phyloP scores from a whole-genome alignment of 2,329 filamentous ascomycete species.

The Talaromyces rugulosus region DNA sequence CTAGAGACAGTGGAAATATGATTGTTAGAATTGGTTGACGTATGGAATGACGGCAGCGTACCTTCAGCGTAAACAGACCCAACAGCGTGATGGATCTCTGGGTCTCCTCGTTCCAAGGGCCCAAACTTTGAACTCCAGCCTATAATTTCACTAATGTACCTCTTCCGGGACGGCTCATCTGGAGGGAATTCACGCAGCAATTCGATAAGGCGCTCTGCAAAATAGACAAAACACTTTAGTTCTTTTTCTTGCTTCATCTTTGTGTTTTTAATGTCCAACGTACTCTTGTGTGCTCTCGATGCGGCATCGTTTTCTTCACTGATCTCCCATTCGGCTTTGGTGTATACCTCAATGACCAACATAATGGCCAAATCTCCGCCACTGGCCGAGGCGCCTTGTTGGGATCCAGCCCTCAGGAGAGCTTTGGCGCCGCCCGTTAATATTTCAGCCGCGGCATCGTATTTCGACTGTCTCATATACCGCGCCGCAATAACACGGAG shows the following conservation, averaged over 20 bases:
- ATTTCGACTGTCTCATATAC: slow-evolving; percentile 85
- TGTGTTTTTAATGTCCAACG: slow-evolving; percentile 12
- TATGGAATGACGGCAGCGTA: slow-evolving; percentile 23
- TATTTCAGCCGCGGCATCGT: slow-evolving; percentile 79
- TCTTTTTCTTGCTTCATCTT: not conserved
- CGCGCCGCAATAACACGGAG: slow-evolving; percentile 91
- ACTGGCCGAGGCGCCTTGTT: slow-evolving; percentile 88
- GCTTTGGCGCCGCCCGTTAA: slow-evolving; percentile 79
- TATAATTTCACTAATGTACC: slow-evolving; percentile 82
- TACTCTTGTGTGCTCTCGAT: slow-evolving; percentile 60
- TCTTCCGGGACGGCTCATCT: slow-evolving; percentile 87
- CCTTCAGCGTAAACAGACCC: slow-evolving; percentile 83
- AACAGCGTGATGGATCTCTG: slow-evolving; percentile 88
- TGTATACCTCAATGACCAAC: slow-evolving; percentile 85
- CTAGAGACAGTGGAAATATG: slow-evolving; percentile 37
- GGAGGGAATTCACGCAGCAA: slow-evolving; percentile 75
- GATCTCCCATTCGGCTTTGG: slow-evolving; percentile 70
- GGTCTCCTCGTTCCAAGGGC: slow-evolving; percentile 84
- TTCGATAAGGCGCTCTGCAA: slow-evolving; percentile 61
- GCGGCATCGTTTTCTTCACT: slow-evolving; percentile 55
- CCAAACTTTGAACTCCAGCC: slow-evolving; percentile 82
- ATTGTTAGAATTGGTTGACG: not conserved
- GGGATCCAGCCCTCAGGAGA: slow-evolving; percentile 57
- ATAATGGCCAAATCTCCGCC: slow-evolving; percentile 85
- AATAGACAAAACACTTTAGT: not conserved